A percentile compares a stretch with the other conserved stretches of the same genome.
phyloP scores from a whole-genome alignment of 805 yeast genomes.

The Saturnispora besseyi region DNA sequence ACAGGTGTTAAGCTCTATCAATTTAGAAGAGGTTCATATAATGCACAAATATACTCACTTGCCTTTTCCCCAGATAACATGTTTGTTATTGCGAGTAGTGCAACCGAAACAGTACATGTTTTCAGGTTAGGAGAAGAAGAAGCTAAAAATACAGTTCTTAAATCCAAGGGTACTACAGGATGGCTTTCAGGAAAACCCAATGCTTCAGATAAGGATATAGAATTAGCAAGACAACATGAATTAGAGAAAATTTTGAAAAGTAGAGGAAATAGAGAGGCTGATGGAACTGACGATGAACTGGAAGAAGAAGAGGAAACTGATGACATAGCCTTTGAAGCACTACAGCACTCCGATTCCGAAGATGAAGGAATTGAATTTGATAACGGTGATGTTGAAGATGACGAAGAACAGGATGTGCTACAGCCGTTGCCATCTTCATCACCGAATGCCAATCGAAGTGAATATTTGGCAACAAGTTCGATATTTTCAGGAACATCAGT shows the following conservation, averaged over 20 bases:
- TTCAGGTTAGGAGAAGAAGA: slow-evolving; percentile 59
- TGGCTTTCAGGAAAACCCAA: slow-evolving; percentile 9
- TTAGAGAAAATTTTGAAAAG: slow-evolving; percentile 10
- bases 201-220: slow-evolving; percentile 8
- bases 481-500: slow-evolving; percentile 22
- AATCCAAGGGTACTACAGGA: slow-evolving; percentile 9
- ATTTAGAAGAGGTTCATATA: slow-evolving; percentile 83
- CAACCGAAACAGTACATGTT: slow-evolving; percentile 89
- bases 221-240: slow-evolving; percentile 11
- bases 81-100: slow-evolving; percentile 74
- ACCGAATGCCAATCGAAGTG: neutral
- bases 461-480: slow-evolving; percentile 10
- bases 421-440: slow-evolving; percentile 1
- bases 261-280: slow-evolving; percentile 11
- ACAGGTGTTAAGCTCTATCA: slow-evolving; percentile 65
- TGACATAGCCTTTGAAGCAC: neutral
- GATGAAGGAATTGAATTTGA: slow-evolving; percentile 21
- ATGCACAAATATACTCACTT: slow-evolving; percentile 75
- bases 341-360: slow-evolving; percentile 25
- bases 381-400: slow-evolving; percentile 10
- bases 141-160: slow-evolving; percentile 25
- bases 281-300: neutral
- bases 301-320: neutral
- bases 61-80: slow-evolving; percentile 69
- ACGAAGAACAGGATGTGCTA: neutral